These are phyloP conservation scores for Apostasia shenzhenica DNA, from an alignment of 106 monocot genomes.

Conservation along the genomic window DNA sequence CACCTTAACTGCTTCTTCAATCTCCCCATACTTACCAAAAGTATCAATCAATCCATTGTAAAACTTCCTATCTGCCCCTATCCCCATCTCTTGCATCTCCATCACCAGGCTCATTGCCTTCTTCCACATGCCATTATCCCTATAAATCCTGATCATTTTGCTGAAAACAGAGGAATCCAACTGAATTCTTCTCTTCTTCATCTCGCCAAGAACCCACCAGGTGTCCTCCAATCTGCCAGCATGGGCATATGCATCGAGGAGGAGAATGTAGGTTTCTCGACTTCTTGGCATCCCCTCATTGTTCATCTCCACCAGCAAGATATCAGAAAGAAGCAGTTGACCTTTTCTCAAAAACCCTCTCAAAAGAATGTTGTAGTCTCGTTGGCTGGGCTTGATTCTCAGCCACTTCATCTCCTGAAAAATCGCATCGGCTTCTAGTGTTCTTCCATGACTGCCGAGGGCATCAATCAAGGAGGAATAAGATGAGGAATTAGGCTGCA, in stretches of 20 bases:
- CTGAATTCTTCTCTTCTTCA: constrained; percentile 33
- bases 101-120: constrained; percentile 45
- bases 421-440: constrained; percentile 58
- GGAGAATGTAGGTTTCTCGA: constrained; percentile 45
- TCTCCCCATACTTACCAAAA: constrained; percentile 48
- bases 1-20: constrained; percentile 35
- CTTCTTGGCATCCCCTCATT: constrained; percentile 30
- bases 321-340: constrained; percentile 40
- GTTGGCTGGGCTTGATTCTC: constrained; percentile 14
- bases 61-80: constrained; percentile 32
- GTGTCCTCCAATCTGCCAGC: constrained; percentile 63
- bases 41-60: constrained; percentile 62
- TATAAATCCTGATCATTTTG: constrained; percentile 45
- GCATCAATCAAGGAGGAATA: constrained; percentile 36
- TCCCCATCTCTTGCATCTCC: constrained; percentile 50
- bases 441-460: constrained; percentile 53
- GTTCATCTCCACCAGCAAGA: constrained; percentile 50
- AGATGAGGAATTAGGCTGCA: constrained; percentile 33
- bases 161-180: constrained; percentile 35
- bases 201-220: constrained; percentile 56
- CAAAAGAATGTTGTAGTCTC: constrained; percentile 49
- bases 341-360: constrained; percentile 45
- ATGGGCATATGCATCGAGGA: constrained; percentile 41
- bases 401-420: constrained; percentile 49
- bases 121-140: constrained; percentile 92